Percentiles rank a stretch among this genome's conserved stretches.
These are phyloP conservation scores for Hypoxylon fuscum DNA, from an alignment of 495 filamentous ascomycete species.

Conservation along the genomic window DNA sequence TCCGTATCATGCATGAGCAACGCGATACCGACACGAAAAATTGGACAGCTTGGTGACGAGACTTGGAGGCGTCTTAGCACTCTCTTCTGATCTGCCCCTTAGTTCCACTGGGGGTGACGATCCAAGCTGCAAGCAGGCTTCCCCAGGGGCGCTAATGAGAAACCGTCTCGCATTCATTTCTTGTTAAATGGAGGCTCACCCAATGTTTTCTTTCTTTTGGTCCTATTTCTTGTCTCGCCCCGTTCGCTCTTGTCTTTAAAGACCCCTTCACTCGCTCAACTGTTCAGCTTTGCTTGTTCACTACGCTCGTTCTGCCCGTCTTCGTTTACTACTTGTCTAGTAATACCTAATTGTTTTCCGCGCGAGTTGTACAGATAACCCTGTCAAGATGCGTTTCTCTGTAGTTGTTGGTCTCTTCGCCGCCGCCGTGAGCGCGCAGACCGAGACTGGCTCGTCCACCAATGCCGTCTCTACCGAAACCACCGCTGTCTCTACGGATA, in stretches of 20 bases:
- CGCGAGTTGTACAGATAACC: constrained; percentile 19
- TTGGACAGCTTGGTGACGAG: constrained; percentile 35
- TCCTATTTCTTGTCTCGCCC: constrained; percentile 26
- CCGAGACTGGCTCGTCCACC: constrained; percentile 31
- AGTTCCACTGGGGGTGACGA: constrained; percentile 18
- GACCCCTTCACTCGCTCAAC: constrained; percentile 35
- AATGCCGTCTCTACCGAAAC: constrained; percentile 14
- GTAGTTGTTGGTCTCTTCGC: constrained; percentile 53
- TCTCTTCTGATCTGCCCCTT: constrained; percentile 14
- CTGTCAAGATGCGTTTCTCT: constrained; percentile 55
- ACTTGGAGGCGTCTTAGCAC: constrained; percentile 35
- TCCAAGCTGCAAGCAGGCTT: constrained; percentile 34
- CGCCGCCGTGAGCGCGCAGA: constrained; percentile 44
- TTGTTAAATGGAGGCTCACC: constrained; percentile 36
- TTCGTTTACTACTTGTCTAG: constrained; percentile 19
- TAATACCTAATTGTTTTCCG: constrained; percentile 40
- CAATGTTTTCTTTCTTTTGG: constrained; percentile 31
- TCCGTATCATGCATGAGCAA: constrained; percentile 38
- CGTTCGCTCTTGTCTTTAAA: constrained; percentile 34
- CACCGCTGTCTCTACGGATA: constrained; percentile 13
- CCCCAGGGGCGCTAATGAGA: constrained; percentile 39
- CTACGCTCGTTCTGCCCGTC: constrained; percentile 23
- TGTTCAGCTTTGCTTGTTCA: constrained; percentile 10
- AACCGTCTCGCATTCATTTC: constrained; percentile 39
- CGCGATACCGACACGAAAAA: constrained; percentile 40